Evolutionary conservation across 176 grass and related monocot species (phyloP), one percentile per base, ranked within the genome.

Genomic region (Paspalum notatum): DNA sequence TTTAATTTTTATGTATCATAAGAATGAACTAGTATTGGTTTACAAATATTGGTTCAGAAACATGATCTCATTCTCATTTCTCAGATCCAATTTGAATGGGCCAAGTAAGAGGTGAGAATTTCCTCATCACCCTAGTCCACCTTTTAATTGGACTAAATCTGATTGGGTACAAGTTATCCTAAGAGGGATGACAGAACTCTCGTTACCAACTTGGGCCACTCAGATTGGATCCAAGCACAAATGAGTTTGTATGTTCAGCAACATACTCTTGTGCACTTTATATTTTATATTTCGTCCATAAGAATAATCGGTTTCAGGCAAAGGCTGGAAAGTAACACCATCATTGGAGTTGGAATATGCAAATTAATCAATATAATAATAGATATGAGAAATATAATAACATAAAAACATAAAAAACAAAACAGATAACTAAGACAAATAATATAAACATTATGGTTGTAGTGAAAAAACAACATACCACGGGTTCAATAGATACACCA

Each of bases 401-500:
- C 7, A 51, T n/a, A 7, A 47, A 71, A 47, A 61, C 6, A 27
- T 46, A 46, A 26, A 24, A 50, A 38, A n/a, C n/a, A n/a, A 45
- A 14, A 17, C 46, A 56, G 6, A 7, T 63, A 75, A 86, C 38
- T 65, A 77, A 75, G 44, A 85, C 51, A 68, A 43, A 75, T 37
- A 43, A 38, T 50, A 80, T 27, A 68, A 54, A 84, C 56, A 38
- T 12, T 65, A 63, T 56, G 68, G 58, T 70, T 69, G 26, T 65
- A 71, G 50, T 66, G 16, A 71, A 24, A 62, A 62, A 42, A 83
- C 37, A 25, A 62, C 87, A 4, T 93, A 93, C 91, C 85, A 93
- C 91, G 50, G 78, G 78, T 82, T 90, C 91, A 79, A 90, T 71
- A 57, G 82, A 93, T 77, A 93, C 74, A 76, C 91, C 87, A 60